phyloP scores from a whole-genome alignment of 345 rosid genomes.

The Carallia pectinifolia region DNA sequence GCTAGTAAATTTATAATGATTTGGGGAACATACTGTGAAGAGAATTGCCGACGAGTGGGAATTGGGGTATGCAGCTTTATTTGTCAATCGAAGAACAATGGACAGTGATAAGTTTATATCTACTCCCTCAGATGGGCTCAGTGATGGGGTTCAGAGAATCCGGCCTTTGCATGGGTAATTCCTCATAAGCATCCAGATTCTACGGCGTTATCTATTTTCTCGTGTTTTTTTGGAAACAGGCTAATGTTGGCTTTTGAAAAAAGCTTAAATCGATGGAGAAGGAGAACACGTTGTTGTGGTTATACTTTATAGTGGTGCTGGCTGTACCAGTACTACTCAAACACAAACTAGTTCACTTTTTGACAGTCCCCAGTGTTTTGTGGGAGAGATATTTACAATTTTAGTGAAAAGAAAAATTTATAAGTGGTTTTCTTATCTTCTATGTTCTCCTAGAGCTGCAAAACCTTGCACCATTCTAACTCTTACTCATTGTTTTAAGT shows the following conservation, averaged over 20 bases:
- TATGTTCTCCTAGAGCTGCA: neutral
- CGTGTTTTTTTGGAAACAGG: neutral
- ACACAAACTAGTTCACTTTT: no score
- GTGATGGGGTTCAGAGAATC: conserved; percentile 44
- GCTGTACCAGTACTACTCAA: no score
- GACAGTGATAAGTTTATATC: conserved; percentile 61
- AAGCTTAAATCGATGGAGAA: no score
- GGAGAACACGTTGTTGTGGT: no score
- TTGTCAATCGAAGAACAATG: conserved; percentile 52
- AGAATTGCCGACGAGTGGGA: conserved; percentile 48
- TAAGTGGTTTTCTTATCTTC: neutral
- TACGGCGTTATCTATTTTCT: neutral
- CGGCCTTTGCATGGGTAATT: conserved; percentile 76
- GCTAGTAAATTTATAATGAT: conserved; percentile 38
- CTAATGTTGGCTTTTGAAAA: neutral
- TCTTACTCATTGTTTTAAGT: neutral
- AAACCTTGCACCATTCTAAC: neutral
- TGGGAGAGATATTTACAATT: neutral
- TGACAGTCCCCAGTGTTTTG: neutral
- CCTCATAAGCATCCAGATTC: conserved; percentile 1
- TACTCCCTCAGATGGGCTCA: conserved; percentile 55
- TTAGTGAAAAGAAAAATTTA: neutral
- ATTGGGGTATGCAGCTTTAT: conserved; percentile 47
- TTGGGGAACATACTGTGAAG: conserved; percentile 48
- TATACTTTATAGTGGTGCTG: no score